phyloP scores from a whole-genome alignment of 2,329 filamentous ascomycete species.

The Ophiocordyceps polyrhachis-furcata region DNA sequence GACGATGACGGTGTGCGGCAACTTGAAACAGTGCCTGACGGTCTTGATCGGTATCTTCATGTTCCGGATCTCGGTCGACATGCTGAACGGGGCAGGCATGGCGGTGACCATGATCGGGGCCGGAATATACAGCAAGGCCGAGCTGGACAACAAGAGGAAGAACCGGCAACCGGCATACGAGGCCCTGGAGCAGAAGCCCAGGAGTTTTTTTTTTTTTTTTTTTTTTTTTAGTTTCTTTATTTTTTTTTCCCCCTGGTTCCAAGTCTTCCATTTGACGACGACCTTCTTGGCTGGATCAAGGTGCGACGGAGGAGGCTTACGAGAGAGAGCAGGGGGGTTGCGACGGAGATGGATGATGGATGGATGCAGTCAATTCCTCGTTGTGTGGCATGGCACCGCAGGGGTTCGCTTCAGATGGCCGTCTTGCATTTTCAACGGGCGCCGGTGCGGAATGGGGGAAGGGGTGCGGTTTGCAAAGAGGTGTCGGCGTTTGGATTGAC shows the following conservation, averaged over 20 bases:
- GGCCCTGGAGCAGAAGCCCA: slow-evolving; percentile 15
- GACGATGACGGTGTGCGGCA: slow-evolving; percentile 40
- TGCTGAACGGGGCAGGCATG: slow-evolving; percentile 37
- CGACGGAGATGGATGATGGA: too few relatives aligned
- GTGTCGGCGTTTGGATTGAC: background rate
- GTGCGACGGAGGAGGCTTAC: background rate
- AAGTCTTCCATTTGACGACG: background rate
- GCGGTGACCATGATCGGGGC: slow-evolving; percentile 33
- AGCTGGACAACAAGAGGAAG: slow-evolving; percentile 28
- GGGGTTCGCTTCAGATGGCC: too few relatives aligned
- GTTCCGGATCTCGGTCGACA: slow-evolving; percentile 30
- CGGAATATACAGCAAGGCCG: slow-evolving; percentile 37
- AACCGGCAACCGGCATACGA: slow-evolving; percentile 15
- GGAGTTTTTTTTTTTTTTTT: slow-evolving; percentile 2
- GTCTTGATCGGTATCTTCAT: slow-evolving; percentile 33
- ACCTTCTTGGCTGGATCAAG: background rate
- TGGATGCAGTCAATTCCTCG: too few relatives aligned
- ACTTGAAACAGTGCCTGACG: slow-evolving; percentile 38
- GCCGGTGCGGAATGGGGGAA: too few relatives aligned
- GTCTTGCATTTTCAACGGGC: too few relatives aligned
- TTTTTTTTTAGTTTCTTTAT: background rate
- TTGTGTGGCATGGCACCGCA: too few relatives aligned
- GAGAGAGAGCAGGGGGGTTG: background rate
- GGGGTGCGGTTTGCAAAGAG: too few relatives aligned
- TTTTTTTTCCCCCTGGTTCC: too few relatives aligned